A percentile compares a stretch with the other conserved stretches of the same genome.
Conservation (phyloP, 495 filamentous ascomycete species). For the Penicillium bovifimosum region DNA sequence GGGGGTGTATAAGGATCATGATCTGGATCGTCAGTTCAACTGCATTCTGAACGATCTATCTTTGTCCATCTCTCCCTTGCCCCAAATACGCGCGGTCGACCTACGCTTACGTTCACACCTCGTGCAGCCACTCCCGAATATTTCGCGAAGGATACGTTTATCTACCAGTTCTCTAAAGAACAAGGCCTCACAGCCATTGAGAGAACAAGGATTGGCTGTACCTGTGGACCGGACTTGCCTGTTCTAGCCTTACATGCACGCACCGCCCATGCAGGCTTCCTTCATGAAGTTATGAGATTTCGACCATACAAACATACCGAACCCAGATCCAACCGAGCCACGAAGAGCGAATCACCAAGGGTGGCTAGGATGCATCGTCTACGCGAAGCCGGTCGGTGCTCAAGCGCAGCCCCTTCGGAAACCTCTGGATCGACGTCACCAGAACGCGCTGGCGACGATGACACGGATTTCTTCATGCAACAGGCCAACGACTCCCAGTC, state of each 20-base stretch:
- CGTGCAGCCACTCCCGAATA: not conserved
- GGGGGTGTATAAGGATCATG: conserved; percentile 1
- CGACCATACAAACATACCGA: conserved; percentile 14
- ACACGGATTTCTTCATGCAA: conserved; percentile 85
- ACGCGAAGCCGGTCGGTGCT: conserved; percentile 34
- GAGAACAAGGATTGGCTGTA: not conserved
- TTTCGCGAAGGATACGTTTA: not conserved
- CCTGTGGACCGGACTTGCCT: conserved; percentile 1
- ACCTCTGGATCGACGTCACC: conserved; percentile 83
- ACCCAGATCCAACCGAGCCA: conserved; percentile 10
- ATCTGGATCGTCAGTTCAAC: not conserved
- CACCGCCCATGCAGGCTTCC: conserved; percentile 14
- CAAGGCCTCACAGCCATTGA: not conserved
- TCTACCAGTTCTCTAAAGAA: not conserved
- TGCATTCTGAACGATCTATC: not conserved
- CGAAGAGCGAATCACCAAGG: conserved; percentile 1
- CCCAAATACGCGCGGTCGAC: not conserved
- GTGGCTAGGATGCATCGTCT: conserved; percentile 35
- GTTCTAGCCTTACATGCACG: conserved; percentile 4
- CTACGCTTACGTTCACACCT: not conserved
- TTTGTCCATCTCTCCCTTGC: not conserved
- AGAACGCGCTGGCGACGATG: conserved; percentile 76
- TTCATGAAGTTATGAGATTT: conserved; percentile 20
- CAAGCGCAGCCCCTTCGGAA: conserved; percentile 45
- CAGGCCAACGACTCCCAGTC: conserved; percentile 86